These are phyloP conservation scores for Colletotrichum phormii DNA, from an alignment of 2,329 filamentous ascomycete genomes.

Conservation along the genomic window DNA sequence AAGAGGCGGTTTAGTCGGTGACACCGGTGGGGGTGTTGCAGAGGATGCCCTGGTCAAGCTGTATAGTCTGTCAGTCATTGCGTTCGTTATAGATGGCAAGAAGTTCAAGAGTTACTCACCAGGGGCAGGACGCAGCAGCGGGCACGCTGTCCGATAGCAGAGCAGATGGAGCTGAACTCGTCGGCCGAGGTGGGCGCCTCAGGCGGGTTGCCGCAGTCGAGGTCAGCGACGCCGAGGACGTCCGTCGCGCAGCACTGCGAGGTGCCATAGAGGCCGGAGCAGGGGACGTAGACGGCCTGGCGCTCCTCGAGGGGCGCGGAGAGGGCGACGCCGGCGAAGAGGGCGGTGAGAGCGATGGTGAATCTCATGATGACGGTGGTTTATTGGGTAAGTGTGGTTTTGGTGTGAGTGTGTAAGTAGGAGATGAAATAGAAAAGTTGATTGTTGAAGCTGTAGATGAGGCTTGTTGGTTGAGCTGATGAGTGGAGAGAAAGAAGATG, in stretches of 20 bases:
- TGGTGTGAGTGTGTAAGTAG: not conserved
- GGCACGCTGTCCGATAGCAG: slow-evolving; percentile 63
- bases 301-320: slow-evolving; percentile 48
- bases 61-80: slow-evolving; percentile 1
- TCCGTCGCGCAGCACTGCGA: slow-evolving; percentile 72
- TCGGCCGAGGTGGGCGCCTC: slow-evolving; percentile 50
- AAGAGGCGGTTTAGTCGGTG: slow-evolving; percentile 38
- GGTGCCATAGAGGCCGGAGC: slow-evolving; percentile 54
- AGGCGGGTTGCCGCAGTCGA: slow-evolving; percentile 64
- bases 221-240: slow-evolving; percentile 66
- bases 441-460: not conserved
- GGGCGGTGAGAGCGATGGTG: slow-evolving; percentile 29
- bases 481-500: not conserved
- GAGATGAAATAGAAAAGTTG: not conserved
- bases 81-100: not conserved
- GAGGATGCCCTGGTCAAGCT: slow-evolving; percentile 49
- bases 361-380: slow-evolving; percentile 32
- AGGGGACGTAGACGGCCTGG: slow-evolving; percentile 52
- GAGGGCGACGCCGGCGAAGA: slow-evolving; percentile 42
- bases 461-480: slow-evolving; percentile 21
- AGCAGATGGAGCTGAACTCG: slow-evolving; percentile 59
- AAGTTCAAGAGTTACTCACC: slow-evolving; percentile 1
- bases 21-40: slow-evolving; percentile 49
- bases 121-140: slow-evolving; percentile 69
- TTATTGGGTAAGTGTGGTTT: not conserved